Base-by-base conservation (phyloP, 331 rosid species). In the Phaseolus coccineus region DNA sequence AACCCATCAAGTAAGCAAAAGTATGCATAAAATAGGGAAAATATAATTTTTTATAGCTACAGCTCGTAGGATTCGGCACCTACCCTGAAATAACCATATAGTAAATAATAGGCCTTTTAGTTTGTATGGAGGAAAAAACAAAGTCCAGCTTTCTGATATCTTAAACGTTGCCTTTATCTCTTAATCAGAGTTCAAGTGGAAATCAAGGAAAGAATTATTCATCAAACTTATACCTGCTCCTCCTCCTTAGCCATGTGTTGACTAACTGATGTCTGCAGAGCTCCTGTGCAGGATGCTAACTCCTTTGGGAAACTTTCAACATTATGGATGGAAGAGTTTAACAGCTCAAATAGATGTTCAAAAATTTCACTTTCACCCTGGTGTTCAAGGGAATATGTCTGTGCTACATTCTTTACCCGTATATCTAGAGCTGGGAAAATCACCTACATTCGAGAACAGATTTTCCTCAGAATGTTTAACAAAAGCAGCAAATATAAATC, bases 191-290 rank as follows among this genome's bases (percentile, higher is more conserved):
- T 57, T 25, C 69, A 71, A 61, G 39, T 40, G 67, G 77, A 57
- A 69, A 61, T 61, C 31, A 73, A 31, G 39, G 63, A 82, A 84
- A 63, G n/a, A 40, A 25, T 8, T 40, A 73, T 58, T 11, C 76
- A 67, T 80, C 50, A 78, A 84, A 71, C 69, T 12, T 33, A 73
- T 79, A 96, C 99, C 94, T 96, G 99, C 88, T 91, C 93, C 90
- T 96, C 97, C 83, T 96, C 99, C 89, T 96, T 96, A 64, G 98
- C 97, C 98, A 96, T 84, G 92, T 96, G 99, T 82, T 96, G 99
- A 90, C 94, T 91, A 72, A 96, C 83, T 16, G 99, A 96, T 2
- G 99, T 96, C 68, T 90, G 93, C 74, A 96, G 80, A 25, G 97
- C 99, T 77, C 94, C 96, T 0, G 99, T 87, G 87, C 98, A 91